These are phyloP conservation scores for Trametes villosa DNA, from an alignment of 768 basidiomycete species.

Conservation along the genomic window DNA sequence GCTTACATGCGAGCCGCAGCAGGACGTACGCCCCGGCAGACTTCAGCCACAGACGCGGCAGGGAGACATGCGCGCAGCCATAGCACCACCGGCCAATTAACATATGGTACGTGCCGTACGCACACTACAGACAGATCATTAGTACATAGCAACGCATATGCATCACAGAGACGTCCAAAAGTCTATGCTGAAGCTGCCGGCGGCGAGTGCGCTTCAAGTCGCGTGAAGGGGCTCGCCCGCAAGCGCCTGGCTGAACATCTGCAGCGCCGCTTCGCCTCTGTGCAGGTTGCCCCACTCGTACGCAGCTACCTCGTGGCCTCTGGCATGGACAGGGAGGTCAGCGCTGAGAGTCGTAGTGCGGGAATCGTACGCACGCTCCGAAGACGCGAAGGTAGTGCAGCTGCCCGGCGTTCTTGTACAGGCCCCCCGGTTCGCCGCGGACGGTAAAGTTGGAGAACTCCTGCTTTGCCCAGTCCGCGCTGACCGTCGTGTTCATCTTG, in stretches of 20 bases:
- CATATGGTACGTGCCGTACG: too few relatives aligned
- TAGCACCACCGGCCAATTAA: too few relatives aligned
- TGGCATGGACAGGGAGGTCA: not conserved
- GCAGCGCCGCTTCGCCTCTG: slow-evolving; percentile 30
- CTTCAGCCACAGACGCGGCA: too few relatives aligned
- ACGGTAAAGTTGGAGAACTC: slow-evolving; percentile 54
- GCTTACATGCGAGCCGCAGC: too few relatives aligned
- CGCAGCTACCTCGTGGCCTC: slow-evolving; percentile 35
- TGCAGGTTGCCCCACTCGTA: slow-evolving; percentile 27
- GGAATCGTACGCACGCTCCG: slow-evolving; percentile 24
- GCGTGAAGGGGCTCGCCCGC: slow-evolving; percentile 25
- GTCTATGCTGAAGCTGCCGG: too few relatives aligned
- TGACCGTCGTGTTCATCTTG: slow-evolving; percentile 50
- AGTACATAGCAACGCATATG: too few relatives aligned
- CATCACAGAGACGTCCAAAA: too few relatives aligned
- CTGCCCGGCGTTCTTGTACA: slow-evolving; percentile 61
- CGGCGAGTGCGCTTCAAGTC: too few relatives aligned
- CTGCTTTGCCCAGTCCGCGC: slow-evolving; percentile 44
- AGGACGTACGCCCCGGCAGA: too few relatives aligned
- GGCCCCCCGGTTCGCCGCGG: slow-evolving; percentile 50
- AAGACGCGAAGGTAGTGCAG: slow-evolving; percentile 58
- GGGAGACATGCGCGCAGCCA: too few relatives aligned
- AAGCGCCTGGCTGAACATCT: slow-evolving; percentile 38
- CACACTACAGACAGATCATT: too few relatives aligned
- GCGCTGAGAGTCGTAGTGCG: not conserved